Percentiles rank a stretch among this genome's conserved stretches.
These are phyloP conservation scores for Beauveria scarabaeidicola DNA, from an alignment of 2,329 filamentous ascomycete species.

Conservation along the genomic window DNA sequence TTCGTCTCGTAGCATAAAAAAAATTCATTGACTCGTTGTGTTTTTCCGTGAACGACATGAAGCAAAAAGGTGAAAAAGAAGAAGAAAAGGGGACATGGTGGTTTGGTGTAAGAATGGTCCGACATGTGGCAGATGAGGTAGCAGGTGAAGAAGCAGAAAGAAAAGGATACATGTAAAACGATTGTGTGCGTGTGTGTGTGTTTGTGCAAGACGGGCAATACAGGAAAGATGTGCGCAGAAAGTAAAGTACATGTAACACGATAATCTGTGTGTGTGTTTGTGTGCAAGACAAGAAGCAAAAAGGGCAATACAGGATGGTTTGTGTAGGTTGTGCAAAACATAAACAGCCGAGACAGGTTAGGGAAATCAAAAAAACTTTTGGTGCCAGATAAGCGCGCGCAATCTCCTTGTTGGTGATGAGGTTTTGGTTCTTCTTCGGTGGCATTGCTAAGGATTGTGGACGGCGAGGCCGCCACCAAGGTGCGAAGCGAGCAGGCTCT, in stretches of 20 bases:
- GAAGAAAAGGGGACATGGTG: background rate
- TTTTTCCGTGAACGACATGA: background rate
- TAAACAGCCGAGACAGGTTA: background rate
- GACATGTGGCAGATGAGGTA: background rate
- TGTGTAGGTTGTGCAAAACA: background rate
- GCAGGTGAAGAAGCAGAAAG: background rate
- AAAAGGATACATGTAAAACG: background rate
- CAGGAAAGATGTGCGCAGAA: background rate
- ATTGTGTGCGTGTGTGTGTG: too few species aligned
- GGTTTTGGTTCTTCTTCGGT: background rate
- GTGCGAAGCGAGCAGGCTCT: background rate
- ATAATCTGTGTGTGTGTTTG: too few species aligned
- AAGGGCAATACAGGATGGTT: background rate
- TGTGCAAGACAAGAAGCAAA: background rate
- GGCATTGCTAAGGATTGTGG: background rate
- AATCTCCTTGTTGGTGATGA: background rate
- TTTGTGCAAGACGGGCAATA: too few species aligned
- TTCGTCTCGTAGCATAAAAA: background rate
- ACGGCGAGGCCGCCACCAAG: background rate
- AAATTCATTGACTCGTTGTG: background rate
- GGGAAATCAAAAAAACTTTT: background rate
- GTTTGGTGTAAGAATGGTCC: slow-evolving; percentile 4
- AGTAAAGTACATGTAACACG: background rate
- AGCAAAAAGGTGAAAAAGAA: background rate
- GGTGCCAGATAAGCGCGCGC: background rate